phyloP scores from a whole-genome alignment of 148 eudicot species.

The Gaultheria prostrata region DNA sequence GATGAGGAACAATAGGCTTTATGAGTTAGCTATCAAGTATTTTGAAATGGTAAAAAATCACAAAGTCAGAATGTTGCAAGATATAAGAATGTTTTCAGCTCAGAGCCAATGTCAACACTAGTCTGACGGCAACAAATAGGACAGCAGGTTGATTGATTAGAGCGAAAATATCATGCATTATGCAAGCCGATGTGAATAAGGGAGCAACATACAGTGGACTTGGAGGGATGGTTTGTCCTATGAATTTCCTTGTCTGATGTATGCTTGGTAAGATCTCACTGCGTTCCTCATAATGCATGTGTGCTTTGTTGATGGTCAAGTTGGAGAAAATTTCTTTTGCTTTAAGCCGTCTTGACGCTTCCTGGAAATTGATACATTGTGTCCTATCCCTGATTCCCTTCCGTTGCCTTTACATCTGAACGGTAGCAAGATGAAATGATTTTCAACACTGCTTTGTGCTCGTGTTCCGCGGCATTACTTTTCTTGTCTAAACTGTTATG shows the following conservation, averaged over 20 bases:
- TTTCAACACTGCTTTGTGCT: background rate
- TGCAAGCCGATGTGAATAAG: background rate
- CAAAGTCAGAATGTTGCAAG: background rate
- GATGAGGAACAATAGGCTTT: too few relatives aligned
- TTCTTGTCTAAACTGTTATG: background rate
- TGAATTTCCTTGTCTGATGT: background rate
- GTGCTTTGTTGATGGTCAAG: background rate
- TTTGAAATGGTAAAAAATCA: background rate
- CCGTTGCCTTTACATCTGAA: background rate
- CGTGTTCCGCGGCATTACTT: background rate
- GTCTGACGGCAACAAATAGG: background rate
- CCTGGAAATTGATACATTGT: background rate
- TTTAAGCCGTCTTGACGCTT: background rate
- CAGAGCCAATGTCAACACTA: background rate
- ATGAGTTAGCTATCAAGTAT: background rate
- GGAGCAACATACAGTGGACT: background rate
- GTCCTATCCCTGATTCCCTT: background rate
- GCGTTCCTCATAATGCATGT: background rate
- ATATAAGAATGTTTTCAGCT: background rate
- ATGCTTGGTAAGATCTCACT: constrained; percentile 7
- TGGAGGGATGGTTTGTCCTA: background rate
- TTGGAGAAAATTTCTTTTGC: background rate
- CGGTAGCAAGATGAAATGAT: background rate
- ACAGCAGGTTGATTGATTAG: constrained; percentile 7
- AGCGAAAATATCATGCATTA: background rate